Conservation (phyloP, 345 rosid genomes). For the Salix brachista region DNA sequence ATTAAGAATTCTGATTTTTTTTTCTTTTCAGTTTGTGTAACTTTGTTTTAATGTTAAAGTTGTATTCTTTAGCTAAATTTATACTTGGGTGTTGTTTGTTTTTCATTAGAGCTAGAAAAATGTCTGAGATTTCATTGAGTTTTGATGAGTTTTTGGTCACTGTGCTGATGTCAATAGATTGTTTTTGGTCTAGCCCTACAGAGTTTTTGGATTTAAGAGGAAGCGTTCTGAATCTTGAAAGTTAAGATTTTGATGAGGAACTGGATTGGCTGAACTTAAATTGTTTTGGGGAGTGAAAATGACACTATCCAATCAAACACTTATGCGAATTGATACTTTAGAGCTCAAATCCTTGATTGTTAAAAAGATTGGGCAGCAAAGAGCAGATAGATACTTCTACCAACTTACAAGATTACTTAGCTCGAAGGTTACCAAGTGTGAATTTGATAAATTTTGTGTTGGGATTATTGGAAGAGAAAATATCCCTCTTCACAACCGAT, state of each 20-base stretch:
- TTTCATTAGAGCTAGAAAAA: not conserved
- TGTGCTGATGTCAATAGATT: constrained; percentile 12
- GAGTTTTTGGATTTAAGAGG: constrained; percentile 18
- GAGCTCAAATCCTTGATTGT: constrained; percentile 40
- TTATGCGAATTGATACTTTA: constrained; percentile 9
- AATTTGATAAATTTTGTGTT: constrained; percentile 39
- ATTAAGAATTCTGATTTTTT: not conserved
- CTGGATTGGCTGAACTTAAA: not conserved
- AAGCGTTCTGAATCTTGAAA: constrained; percentile 10
- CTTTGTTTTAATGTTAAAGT: not conserved
- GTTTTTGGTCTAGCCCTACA: constrained; percentile 3
- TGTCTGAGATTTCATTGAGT: not conserved
- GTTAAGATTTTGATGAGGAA: constrained; percentile 10
- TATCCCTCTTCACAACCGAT: constrained; percentile 28
- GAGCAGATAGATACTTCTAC: constrained; percentile 31
- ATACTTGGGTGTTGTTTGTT: not conserved
- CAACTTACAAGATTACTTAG: constrained; percentile 34
- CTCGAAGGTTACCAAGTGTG: constrained; percentile 35
- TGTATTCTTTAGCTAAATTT: constrained; percentile 4
- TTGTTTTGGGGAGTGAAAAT: not conserved
- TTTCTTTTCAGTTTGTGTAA: not conserved
- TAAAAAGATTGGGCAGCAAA: constrained; percentile 36
- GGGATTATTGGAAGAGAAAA: constrained; percentile 41
- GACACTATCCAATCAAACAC: not conserved
- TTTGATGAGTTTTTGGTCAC: not conserved